phyloP scores from a whole-genome alignment of 257 asterid genomes.

The Solanum phureja region DNA sequence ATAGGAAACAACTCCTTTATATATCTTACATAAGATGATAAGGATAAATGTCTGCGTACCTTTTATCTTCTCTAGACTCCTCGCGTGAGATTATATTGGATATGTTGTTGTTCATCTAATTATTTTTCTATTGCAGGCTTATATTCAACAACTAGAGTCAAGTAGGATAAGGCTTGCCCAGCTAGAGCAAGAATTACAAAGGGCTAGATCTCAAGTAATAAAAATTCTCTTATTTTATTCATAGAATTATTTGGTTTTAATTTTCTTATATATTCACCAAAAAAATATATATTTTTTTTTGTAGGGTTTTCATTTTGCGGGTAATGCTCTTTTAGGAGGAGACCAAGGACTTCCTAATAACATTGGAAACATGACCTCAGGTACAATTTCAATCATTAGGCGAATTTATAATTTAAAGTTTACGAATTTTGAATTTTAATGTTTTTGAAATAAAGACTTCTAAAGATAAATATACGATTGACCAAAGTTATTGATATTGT shows the following conservation, averaged over 20 bases:
- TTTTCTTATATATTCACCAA: neutral
- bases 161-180: constrained; percentile 78
- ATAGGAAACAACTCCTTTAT: neutral
- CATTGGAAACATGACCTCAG: constrained; percentile 47
- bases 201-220: constrained; percentile 64
- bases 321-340: constrained; percentile 40
- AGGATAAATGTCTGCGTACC: neutral
- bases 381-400: constrained; percentile 6
- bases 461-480: accelerated
- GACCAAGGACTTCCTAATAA: constrained; percentile 48
- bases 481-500: neutral
- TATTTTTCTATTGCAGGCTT: constrained; percentile 48
- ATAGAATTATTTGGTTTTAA: neutral
- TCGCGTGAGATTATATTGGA: accelerated
- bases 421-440: neutral
- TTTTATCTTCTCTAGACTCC: accelerated
- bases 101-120: neutral
- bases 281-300: neutral
- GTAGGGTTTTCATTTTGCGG: constrained; percentile 61
- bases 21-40: neutral
- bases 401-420: accelerated
- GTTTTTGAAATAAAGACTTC: accelerated
- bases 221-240: neutral
- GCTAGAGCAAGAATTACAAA: constrained; percentile 63
- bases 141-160: constrained; percentile 84